Conservation (phyloP, 2,329 filamentous ascomycete species). For the Paradendryphiella salina region DNA sequence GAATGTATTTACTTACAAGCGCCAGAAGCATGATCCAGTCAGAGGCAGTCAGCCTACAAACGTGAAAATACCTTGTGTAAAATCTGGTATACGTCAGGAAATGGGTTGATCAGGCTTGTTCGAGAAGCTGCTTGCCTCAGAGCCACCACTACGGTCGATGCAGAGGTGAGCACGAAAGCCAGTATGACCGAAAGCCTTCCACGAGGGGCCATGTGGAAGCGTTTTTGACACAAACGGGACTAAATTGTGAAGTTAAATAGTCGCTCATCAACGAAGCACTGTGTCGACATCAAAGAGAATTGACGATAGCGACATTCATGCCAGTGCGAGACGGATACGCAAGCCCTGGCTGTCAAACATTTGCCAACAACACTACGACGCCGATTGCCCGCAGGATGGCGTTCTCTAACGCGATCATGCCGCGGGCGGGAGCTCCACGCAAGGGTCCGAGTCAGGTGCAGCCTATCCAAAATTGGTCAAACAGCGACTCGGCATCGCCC, state of each 20-base stretch:
- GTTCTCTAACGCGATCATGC: slow-evolving; percentile 11
- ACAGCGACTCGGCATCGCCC: slow-evolving; percentile 6
- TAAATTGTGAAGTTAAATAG: not conserved
- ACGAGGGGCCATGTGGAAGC: slow-evolving; percentile 25
- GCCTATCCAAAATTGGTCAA: slow-evolving; percentile 6
- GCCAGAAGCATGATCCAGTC: slow-evolving; percentile 40
- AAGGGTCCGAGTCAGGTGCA: slow-evolving; percentile 25
- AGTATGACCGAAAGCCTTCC: slow-evolving; percentile 27
- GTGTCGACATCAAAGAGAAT: slow-evolving; percentile 2
- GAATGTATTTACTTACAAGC: slow-evolving; percentile 22
- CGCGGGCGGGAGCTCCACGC: slow-evolving; percentile 11
- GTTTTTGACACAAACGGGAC: not conserved
- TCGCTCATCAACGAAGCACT: not conserved
- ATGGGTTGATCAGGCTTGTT: not conserved
- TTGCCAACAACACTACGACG: slow-evolving; percentile 1
- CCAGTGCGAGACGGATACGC: slow-evolving; percentile 1
- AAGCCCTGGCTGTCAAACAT: slow-evolving; percentile 13
- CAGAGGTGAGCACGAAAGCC: slow-evolving; percentile 32
- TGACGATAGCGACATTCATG: not conserved
- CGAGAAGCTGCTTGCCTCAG: slow-evolving; percentile 26
- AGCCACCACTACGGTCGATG: slow-evolving; percentile 37
- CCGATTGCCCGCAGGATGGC: slow-evolving; percentile 8
- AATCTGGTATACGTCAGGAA: slow-evolving; percentile 22
- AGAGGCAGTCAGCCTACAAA: slow-evolving; percentile 31
- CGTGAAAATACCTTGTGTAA: slow-evolving; percentile 35